These are phyloP conservation scores for Colletotrichum echinochloae DNA, from an alignment of 2,329 filamentous ascomycete species.

Conservation along the genomic window DNA sequence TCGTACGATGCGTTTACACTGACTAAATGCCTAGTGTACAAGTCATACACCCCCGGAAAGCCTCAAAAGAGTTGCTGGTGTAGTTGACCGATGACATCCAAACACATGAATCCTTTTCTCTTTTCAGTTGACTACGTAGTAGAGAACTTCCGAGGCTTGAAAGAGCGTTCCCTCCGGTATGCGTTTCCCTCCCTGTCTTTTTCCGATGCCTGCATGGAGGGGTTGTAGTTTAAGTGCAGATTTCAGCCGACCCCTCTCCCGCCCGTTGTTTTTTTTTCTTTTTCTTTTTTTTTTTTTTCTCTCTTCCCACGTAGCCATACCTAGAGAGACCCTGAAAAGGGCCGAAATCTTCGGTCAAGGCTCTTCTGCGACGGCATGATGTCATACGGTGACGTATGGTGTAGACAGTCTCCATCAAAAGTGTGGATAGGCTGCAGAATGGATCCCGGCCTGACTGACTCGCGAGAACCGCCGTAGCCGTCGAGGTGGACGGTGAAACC, in stretches of 20 bases:
- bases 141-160: background rate
- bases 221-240: constrained; percentile 19
- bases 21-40: background rate
- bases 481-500: constrained; percentile 1
- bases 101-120: background rate
- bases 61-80: background rate
- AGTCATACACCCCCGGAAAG: background rate
- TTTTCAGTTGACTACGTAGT: no score
- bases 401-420: constrained; percentile 11
- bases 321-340: background rate
- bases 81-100: no score
- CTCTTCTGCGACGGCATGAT: constrained; percentile 33
- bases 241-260: constrained; percentile 7
- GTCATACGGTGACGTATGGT: constrained; percentile 29
- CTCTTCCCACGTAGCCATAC: background rate
- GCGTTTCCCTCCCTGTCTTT: constrained; percentile 4
- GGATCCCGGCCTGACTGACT: constrained; percentile 12
- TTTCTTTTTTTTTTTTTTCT: background rate
- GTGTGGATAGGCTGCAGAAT: constrained; percentile 2
- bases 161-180: background rate
- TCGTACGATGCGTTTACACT: background rate
- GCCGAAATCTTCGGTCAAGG: constrained; percentile 22
- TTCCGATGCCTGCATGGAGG: constrained; percentile 1
- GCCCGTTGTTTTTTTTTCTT: background rate
- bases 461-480: constrained; percentile 24